Percentiles rank a stretch among this genome's conserved stretches.
These are phyloP conservation scores for Aspergillus awamori DNA, from an alignment of 2,329 filamentous ascomycete species.

Conservation along the genomic window DNA sequence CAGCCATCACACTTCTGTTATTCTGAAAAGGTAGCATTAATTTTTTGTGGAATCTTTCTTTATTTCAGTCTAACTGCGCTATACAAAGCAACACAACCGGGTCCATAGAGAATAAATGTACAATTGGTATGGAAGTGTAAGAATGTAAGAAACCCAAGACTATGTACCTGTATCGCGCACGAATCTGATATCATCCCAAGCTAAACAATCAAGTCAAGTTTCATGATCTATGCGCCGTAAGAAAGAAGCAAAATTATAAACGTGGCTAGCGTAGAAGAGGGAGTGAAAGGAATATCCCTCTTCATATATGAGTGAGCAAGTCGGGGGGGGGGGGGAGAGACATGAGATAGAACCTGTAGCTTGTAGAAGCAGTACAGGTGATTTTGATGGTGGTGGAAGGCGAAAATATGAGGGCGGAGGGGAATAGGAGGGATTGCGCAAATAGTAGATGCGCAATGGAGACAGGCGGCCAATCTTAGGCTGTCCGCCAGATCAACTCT, in stretches of 20 bases:
- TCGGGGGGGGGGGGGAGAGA: neutral
- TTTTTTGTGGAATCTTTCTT: neutral
- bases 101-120: slow-evolving; percentile 1
- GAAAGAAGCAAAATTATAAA: slow-evolving; percentile 16
- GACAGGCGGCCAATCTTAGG: slow-evolving; percentile 3
- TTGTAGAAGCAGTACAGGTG: neutral
- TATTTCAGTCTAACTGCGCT: neutral
- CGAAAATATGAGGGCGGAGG: neutral
- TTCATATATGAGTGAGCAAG: neutral
- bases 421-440: neutral
- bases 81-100: slow-evolving; percentile 8
- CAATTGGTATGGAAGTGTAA: slow-evolving; percentile 3
- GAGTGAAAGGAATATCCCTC: neutral
- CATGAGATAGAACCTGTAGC: neutral
- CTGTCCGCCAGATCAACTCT: slow-evolving; percentile 42
- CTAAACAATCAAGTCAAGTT: slow-evolving; percentile 14
- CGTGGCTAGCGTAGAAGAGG: neutral
- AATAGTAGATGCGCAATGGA: neutral
- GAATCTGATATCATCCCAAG: slow-evolving; percentile 18
- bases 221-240: slow-evolving; percentile 25
- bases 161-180: slow-evolving; percentile 14
- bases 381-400: neutral
- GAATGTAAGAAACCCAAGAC: neutral
- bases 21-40: too few species aligned
- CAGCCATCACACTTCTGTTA: too few species aligned